phyloP scores from a whole-genome alignment of 495 filamentous ascomycete species.

The Astrocystis sublimbata region DNA sequence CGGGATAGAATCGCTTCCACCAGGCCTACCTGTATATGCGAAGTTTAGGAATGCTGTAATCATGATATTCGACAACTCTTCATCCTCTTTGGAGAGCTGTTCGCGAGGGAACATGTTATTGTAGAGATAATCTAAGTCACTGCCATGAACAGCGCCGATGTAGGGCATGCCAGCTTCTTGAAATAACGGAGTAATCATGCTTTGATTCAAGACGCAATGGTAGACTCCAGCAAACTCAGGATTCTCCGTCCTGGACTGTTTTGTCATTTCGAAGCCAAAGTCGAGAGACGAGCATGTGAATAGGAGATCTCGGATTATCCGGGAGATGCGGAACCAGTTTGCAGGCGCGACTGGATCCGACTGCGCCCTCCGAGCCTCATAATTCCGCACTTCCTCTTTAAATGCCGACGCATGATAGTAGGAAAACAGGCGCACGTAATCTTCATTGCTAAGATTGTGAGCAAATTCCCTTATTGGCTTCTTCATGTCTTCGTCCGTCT shows the following conservation, averaged over 20 bases:
- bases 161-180: conserved; percentile 31
- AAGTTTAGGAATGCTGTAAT: conserved; percentile 22
- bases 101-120: conserved; percentile 30
- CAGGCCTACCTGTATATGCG: conserved; percentile 20
- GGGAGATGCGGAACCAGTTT: conserved; percentile 33
- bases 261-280: conserved; percentile 27
- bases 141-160: conserved; percentile 28
- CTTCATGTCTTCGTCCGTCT: conserved; percentile 25
- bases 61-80: conserved; percentile 19
- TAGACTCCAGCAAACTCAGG: conserved; percentile 17
- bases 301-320: conserved; percentile 32
- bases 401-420: conserved; percentile 29
- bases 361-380: conserved; percentile 21
- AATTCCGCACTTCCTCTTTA: conserved; percentile 19
- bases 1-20: too few species aligned
- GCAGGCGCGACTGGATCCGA: conserved; percentile 24
- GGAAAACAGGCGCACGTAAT: conserved; percentile 25
- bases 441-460: conserved; percentile 18
- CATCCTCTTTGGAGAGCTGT: conserved; percentile 21
- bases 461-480: conserved; percentile 17
- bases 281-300: conserved; percentile 37
- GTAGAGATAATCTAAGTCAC: conserved; percentile 35
- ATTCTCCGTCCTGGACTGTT: conserved; percentile 8
- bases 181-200: conserved; percentile 28
- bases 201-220: conserved; percentile 34